These are phyloP conservation scores for Xylariomycetidae sp. DNA, from an alignment of 2,329 filamentous ascomycete species.

Conservation along the genomic window DNA sequence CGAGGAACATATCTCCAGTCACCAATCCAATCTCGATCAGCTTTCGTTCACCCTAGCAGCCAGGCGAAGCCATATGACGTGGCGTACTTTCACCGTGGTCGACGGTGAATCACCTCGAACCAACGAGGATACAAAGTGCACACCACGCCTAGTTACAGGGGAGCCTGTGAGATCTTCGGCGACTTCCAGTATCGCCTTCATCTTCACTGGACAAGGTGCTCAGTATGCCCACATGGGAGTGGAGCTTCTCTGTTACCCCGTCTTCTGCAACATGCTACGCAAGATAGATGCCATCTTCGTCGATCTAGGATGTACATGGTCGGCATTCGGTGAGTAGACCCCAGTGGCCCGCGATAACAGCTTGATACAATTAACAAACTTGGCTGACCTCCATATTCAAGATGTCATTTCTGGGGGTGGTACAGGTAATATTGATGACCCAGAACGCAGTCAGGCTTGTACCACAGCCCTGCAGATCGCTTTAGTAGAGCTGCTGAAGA, in stretches of 20 bases:
- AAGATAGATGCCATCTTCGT: conserved; percentile 6
- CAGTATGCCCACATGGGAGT: conserved; percentile 38
- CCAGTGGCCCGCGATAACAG: background rate
- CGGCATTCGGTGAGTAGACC: conserved; percentile 1
- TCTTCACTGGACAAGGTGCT: conserved; percentile 41
- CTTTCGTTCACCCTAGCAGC: conserved; percentile 18
- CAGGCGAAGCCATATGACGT: conserved; percentile 15
- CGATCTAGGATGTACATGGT: conserved; percentile 2
- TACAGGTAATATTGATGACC: conserved; percentile 2
- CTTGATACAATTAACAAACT: too few relatives aligned
- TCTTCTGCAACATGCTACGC: conserved; percentile 7
- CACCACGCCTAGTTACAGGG: too few relatives aligned
- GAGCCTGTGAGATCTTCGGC: too few relatives aligned
- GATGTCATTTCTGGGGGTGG: too few relatives aligned
- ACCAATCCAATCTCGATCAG: conserved; percentile 2
- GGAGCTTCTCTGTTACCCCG: conserved; percentile 13
- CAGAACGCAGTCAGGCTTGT: conserved; percentile 10
- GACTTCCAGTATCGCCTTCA: conserved; percentile 10
- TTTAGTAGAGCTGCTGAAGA: conserved; percentile 30
- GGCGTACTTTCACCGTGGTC: conserved; percentile 17
- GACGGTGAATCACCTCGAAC: too few relatives aligned
- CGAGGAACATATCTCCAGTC: background rate
- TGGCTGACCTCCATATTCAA: too few relatives aligned
- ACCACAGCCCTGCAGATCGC: conserved; percentile 28
- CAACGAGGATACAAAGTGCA: too few relatives aligned